A percentile compares a stretch with the other conserved stretches of the same genome.
phyloP scores from a whole-genome alignment of 495 filamentous ascomycete species.

The Aspergillus cavernicola region DNA sequence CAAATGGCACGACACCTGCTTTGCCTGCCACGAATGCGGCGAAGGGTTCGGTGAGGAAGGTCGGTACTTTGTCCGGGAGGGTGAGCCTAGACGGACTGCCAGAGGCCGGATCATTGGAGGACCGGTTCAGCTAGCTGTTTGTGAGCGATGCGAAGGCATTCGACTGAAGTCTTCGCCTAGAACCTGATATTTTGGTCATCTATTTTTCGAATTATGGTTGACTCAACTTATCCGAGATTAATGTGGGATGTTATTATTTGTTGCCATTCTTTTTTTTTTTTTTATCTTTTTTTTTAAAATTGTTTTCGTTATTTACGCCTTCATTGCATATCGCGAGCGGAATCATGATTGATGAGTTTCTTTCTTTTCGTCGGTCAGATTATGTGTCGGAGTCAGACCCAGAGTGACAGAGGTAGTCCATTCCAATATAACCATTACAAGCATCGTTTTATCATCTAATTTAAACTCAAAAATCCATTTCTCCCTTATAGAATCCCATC shows the following conservation, averaged over 20 bases:
- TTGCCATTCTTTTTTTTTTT: background rate
- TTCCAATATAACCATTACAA: too few relatives aligned
- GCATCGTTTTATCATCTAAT: too few relatives aligned
- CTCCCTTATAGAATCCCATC: background rate
- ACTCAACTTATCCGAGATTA: too few relatives aligned
- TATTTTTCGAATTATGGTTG: too few relatives aligned
- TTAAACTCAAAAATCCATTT: too few relatives aligned
- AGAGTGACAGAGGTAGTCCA: too few relatives aligned
- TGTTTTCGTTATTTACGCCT: background rate
- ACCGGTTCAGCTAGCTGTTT: conserved; percentile 51
- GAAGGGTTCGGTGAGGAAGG: conserved; percentile 57
- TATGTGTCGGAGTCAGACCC: too few relatives aligned
- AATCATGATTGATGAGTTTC: background rate
- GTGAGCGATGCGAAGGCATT: conserved; percentile 61
- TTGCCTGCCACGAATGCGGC: conserved; percentile 72
- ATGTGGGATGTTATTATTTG: too few relatives aligned
- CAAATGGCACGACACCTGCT: conserved; percentile 94
- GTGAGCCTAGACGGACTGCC: conserved; percentile 48
- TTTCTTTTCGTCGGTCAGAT: too few relatives aligned
- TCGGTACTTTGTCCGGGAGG: conserved; percentile 59
- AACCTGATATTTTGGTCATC: too few relatives aligned
- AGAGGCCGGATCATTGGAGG: conserved; percentile 48
- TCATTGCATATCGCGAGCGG: background rate
- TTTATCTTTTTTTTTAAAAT: background rate
- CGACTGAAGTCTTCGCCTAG: conserved; percentile 54